A percentile compares a stretch with the other conserved stretches of the same genome.
Conservation (phyloP, 1,284 basidiomycete genomes). For the Malassezia psittaci region DNA sequence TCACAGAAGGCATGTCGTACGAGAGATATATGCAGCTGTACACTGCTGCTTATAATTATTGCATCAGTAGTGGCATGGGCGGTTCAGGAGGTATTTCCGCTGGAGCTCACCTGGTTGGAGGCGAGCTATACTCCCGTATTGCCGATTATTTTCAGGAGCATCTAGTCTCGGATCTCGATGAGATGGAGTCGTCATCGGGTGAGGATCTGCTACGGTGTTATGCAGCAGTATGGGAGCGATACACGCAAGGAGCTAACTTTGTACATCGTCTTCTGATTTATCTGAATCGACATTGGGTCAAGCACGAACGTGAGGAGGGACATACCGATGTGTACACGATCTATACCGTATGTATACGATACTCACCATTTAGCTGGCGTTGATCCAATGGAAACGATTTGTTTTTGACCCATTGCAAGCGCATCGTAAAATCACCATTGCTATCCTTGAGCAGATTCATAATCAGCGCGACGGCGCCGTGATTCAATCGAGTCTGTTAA, state of each 20-base stretch:
- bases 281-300: conserved; percentile 98
- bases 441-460: conserved; percentile 78
- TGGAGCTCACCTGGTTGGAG: conserved; percentile 87
- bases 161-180: conserved; percentile 50
- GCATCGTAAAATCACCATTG: conserved; percentile 69
- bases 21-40: conserved; percentile 86
- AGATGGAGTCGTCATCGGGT: conserved; percentile 69
- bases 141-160: conserved; percentile 69
- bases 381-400: conserved; percentile 87
- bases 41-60: conserved; percentile 84
- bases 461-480: conserved; percentile 87
- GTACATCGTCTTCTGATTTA: conserved; percentile 76
- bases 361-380: conserved; percentile 59
- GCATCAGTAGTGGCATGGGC: conserved; percentile 72
- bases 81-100: conserved; percentile 16
- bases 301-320: conserved; percentile 94
- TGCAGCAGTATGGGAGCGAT: conserved; percentile 84
- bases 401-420: conserved; percentile 78
- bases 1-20: conserved; percentile 78
- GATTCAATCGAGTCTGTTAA: conserved; percentile 84
- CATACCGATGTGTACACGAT: conserved; percentile 88
- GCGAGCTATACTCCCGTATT: conserved; percentile 83
- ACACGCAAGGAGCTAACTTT: conserved; percentile 91
- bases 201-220: conserved; percentile 83
- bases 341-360: conserved; percentile 67